A percentile compares a stretch with the other conserved stretches of the same genome.
Evolutionary conservation across 805 yeast species (phyloP).

Genomic region (Kodamaea kaohsiungensis): DNA sequence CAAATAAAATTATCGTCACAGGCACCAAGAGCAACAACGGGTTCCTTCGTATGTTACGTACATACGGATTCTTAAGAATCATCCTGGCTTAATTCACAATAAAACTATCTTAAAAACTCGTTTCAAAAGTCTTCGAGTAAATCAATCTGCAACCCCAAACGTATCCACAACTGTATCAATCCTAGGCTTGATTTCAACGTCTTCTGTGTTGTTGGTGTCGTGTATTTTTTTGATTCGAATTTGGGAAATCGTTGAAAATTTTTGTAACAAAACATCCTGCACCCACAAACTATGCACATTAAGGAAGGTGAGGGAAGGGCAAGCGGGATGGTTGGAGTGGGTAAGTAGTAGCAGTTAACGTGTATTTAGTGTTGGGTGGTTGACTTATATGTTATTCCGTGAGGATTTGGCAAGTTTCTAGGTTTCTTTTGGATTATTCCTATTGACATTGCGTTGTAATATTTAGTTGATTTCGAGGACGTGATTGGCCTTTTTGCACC

Average conservation of each 20-base stretch:
- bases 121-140: background rate
- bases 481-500: background rate
- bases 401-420: too few relatives aligned
- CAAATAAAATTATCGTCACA: constrained; percentile 40
- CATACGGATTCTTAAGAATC: constrained; percentile 8
- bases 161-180: background rate
- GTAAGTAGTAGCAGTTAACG: background rate
- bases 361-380: too few relatives aligned
- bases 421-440: too few relatives aligned
- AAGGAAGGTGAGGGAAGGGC: background rate
- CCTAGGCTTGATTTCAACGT: background rate
- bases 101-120: background rate
- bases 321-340: background rate
- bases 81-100: background rate
- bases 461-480: background rate
- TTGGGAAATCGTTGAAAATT: background rate
- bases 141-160: background rate
- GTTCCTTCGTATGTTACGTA: constrained; percentile 62
- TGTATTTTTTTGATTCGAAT: constrained; percentile 5
- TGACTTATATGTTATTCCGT: too few relatives aligned
- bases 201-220: constrained; percentile 7
- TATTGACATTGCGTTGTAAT: background rate
- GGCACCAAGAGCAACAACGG: constrained; percentile 53
- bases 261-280: background rate
- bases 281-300: background rate